These are phyloP conservation scores for Phytophthora citrophthora DNA, from an alignment of 352 stramenopile genomes.

Conservation along the genomic window DNA sequence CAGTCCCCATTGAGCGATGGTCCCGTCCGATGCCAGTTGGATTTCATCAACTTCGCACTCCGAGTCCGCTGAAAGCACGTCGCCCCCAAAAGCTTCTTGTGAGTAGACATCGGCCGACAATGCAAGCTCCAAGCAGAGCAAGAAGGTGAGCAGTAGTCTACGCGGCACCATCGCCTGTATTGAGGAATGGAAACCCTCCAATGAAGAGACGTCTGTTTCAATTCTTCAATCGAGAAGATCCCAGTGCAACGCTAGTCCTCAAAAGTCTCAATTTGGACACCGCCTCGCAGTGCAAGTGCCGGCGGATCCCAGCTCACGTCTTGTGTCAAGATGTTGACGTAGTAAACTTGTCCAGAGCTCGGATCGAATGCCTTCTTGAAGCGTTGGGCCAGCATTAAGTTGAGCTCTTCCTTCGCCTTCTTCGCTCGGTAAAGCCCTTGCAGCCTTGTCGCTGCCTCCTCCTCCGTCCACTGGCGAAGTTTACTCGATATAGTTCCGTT, in stretches of 20 bases:
- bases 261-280: conserved; percentile 38
- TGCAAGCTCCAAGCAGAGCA: background rate
- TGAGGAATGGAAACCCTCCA: conserved; percentile 2
- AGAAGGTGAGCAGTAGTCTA: conserved; percentile 16
- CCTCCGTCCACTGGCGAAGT: conserved; percentile 48
- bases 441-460: conserved; percentile 49
- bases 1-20: conserved; percentile 55
- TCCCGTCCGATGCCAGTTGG: conserved; percentile 69
- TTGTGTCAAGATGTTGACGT: conserved; percentile 72
- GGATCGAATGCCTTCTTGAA: conserved; percentile 71
- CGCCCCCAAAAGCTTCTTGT: conserved; percentile 11
- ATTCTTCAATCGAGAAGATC: conserved; percentile 15
- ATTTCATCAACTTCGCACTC: conserved; percentile 71
- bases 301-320: conserved; percentile 70
- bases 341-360: conserved; percentile 64
- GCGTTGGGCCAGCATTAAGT: conserved; percentile 36
- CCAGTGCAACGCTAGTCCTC: conserved; percentile 6
- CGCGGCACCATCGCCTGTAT: background rate
- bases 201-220: background rate
- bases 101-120: conserved; percentile 14
- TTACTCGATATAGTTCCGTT: conserved; percentile 8
- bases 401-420: conserved; percentile 50
- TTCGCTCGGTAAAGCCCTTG: conserved; percentile 68
- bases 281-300: conserved; percentile 30
- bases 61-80: conserved; percentile 7